These are phyloP conservation scores for Sugiyamaella americana DNA, from an alignment of 805 yeast genomes.

Conservation along the genomic window DNA sequence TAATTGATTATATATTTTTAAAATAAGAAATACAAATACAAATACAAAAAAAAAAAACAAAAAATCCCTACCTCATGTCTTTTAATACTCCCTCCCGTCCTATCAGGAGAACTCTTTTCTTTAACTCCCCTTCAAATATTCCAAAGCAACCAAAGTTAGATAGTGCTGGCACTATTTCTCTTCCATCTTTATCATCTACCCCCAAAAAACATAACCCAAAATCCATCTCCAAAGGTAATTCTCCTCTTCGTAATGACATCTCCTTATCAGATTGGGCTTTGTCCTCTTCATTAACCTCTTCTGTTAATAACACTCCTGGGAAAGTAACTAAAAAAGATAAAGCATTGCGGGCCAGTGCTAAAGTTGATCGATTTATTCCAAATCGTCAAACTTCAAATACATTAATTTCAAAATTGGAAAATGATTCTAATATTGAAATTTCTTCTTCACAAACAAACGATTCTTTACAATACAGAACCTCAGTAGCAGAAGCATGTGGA, in stretches of 20 bases:
- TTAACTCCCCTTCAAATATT: conserved; percentile 14
- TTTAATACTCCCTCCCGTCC: conserved; percentile 21
- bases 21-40: neutral
- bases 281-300: conserved; percentile 32
- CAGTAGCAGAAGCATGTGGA: conserved; percentile 95
- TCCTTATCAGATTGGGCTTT: conserved; percentile 36
- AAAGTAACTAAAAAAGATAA: conserved; percentile 21
- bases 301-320: conserved; percentile 24
- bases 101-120: conserved; percentile 15
- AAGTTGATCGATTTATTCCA: conserved; percentile 55
- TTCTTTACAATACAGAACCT: conserved; percentile 48
- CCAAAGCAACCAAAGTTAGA: conserved; percentile 22
- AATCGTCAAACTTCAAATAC: conserved; percentile 45
- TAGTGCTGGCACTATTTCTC: conserved; percentile 14
- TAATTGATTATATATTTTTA: neutral
- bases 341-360: conserved; percentile 19
- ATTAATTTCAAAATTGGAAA: conserved; percentile 39
- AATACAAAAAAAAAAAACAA: neutral
- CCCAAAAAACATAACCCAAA: conserved; percentile 16
- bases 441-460: conserved; percentile 36
- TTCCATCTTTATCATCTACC: conserved; percentile 11
- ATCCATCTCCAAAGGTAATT: conserved; percentile 13
- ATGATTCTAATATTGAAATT: conserved; percentile 27
- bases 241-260: conserved; percentile 43
- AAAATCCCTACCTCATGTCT: conserved; percentile 14